A percentile compares a stretch with the other conserved stretches of the same genome.
Conservation (phyloP, 2,329 filamentous ascomycete species). For the Exophiala mesophila region DNA sequence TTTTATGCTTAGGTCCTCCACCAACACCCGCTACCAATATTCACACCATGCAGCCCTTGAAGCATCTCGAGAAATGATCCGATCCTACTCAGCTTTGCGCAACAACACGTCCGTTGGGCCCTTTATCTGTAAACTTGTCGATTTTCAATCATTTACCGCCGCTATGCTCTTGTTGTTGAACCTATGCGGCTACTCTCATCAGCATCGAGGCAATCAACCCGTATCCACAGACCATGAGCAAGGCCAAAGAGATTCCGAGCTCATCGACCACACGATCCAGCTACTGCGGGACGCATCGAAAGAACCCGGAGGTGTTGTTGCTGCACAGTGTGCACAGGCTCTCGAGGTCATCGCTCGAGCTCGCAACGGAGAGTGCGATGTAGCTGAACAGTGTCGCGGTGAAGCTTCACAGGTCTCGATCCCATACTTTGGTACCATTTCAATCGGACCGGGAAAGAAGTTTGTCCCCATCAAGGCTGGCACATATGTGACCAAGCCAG, state of each 20-base stretch:
- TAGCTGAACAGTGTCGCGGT: constrained; percentile 4
- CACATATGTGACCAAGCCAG: constrained; percentile 15
- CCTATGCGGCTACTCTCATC: constrained; percentile 35
- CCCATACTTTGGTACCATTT: constrained; percentile 44
- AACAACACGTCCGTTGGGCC: constrained; percentile 27
- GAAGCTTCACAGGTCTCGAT: constrained; percentile 38
- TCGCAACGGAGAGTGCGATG: constrained; percentile 18
- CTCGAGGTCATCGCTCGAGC: constrained; percentile 36
- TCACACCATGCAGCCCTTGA: constrained; percentile 39
- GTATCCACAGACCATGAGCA: constrained; percentile 27
- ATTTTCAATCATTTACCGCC: constrained; percentile 46
- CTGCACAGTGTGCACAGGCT: constrained; percentile 39
- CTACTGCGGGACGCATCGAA: constrained; percentile 33
- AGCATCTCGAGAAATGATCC: constrained; percentile 39
- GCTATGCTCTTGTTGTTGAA: constrained; percentile 43
- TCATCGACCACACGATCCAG: constrained; percentile 32
- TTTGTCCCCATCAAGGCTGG: constrained; percentile 26
- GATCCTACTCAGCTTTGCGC: constrained; percentile 35
- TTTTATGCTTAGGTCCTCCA: constrained; percentile 40
- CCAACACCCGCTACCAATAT: constrained; percentile 35
- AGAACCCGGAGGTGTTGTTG: constrained; percentile 38
- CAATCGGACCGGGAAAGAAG: constrained; percentile 34
- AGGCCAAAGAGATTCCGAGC: constrained; percentile 35
- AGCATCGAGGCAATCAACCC: constrained; percentile 20
- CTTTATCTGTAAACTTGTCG: constrained; percentile 43